Conservation (phyloP, 2,329 filamentous ascomycete species). For the Sarocladium strictum region DNA sequence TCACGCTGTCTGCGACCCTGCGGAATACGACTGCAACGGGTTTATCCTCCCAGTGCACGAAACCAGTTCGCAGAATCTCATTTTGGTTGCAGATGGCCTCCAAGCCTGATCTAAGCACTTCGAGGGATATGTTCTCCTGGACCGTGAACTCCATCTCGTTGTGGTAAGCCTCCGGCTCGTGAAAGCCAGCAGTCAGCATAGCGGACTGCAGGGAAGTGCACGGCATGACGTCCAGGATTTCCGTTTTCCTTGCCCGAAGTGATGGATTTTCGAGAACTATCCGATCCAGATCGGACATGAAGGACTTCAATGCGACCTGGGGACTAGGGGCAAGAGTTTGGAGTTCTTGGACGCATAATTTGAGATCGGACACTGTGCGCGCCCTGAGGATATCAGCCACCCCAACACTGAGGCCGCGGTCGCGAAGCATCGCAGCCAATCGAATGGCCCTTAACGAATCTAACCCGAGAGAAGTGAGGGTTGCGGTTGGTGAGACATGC, state of each 20-base stretch:
- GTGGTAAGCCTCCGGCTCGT: constrained; percentile 59
- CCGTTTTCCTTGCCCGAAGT: constrained; percentile 14
- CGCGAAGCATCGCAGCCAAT: constrained; percentile 58
- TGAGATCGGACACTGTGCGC: constrained; percentile 32
- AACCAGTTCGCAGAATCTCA: constrained; percentile 68
- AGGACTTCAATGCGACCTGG: neutral
- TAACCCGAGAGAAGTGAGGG: constrained; percentile 50
- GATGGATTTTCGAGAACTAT: constrained; percentile 15
- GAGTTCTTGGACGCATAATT: neutral
- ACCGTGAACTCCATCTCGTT: constrained; percentile 70
- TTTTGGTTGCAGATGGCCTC: constrained; percentile 37
- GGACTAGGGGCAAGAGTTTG: neutral
- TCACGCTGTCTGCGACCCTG: neutral
- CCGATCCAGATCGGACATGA: neutral
- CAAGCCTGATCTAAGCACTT: constrained; percentile 25
- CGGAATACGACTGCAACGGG: constrained; percentile 54
- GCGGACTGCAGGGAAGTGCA: constrained; percentile 72
- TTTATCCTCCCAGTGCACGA: constrained; percentile 43
- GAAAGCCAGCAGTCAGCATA: constrained; percentile 72
- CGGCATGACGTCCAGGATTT: constrained; percentile 40
- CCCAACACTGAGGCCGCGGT: constrained; percentile 45
- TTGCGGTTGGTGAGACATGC: constrained; percentile 19
- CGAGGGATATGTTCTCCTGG: constrained; percentile 14
- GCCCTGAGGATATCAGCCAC: constrained; percentile 58
- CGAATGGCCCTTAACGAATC: constrained; percentile 51